These are phyloP conservation scores for Geotrichum candidum DNA, from an alignment of 1,139 yeast species.

Conservation along the genomic window DNA sequence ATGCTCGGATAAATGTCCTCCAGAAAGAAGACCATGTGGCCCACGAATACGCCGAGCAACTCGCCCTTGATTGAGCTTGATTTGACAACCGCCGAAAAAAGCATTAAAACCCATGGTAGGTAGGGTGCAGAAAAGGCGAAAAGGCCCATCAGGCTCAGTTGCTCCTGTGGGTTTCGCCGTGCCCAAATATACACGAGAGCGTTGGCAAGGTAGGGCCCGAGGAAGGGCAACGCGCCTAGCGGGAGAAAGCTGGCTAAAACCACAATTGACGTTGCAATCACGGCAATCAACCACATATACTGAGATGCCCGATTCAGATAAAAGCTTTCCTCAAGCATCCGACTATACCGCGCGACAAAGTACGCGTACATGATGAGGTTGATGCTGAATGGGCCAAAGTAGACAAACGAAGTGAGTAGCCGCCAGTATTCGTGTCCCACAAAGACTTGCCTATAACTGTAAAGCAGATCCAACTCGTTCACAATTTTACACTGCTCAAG, in stretches of 20 bases:
- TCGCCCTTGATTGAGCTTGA: conserved; percentile 29
- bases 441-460: conserved; percentile 22
- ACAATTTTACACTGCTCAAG: conserved; percentile 34
- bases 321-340: conserved; percentile 40
- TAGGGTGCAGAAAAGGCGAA: conserved; percentile 40
- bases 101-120: conserved; percentile 38
- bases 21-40: conserved; percentile 41
- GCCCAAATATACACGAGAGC: conserved; percentile 44
- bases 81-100: conserved; percentile 26
- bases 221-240: conserved; percentile 30
- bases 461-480: conserved; percentile 24
- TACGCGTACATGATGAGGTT: conserved; percentile 37
- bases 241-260: not conserved
- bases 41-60: conserved; percentile 39
- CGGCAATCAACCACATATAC: conserved; percentile 10
- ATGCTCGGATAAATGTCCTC: conserved; percentile 35
- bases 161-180: conserved; percentile 40
- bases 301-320: conserved; percentile 8
- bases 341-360: conserved; percentile 38
- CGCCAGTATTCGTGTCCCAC: conserved; percentile 40
- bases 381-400: conserved; percentile 39
- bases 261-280: not conserved
- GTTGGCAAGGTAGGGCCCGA: conserved; percentile 39
- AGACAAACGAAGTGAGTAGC: conserved; percentile 40
- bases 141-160: conserved; percentile 38